Evolutionary conservation across 495 filamentous ascomycete genomes (phyloP), one percentile per base, ranked within the genome.

Genomic region (Penicillium fimorum): DNA sequence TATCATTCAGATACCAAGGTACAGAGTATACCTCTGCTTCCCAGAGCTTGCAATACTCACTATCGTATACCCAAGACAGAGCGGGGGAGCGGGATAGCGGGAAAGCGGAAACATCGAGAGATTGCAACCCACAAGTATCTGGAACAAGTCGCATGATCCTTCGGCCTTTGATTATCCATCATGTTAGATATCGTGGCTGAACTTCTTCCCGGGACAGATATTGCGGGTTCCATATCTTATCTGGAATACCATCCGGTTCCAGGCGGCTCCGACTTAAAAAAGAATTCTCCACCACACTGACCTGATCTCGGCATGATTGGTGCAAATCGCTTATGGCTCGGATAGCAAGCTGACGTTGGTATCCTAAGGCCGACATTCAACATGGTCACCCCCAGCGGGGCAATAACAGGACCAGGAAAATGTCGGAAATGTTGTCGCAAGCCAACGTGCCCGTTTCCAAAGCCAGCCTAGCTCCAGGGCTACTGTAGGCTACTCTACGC

Each of bases 381-480:
- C 27, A 52, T 40, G 7, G 4, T 45, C 52, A 40, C 18, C 52
- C 42, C 17, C 52, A 38, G 42, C 24, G 42, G 52, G 52, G 52
- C 22, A 35, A 37, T 38, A 13, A 33, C 32, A 53, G 5, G 30
- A 4, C 12, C 27, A 50, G 41, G n/a, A 45, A 53, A 24, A 35
- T 17, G 7, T n/a, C 42, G 52, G 30, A 17, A 42, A 45, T 13
- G 20, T 42, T 22, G 35, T 40, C 48, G 15, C 32, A 50, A 50
- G 41, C 24, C 13, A 38, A 29, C 18, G 51, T 33, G 41, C 41
- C 47, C 3, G 24, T 27, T 41, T 35, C 33, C 33, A n/a, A 29
- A 30, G 45, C 45, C 18, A 47, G 25, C 24, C 10, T 33, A 47
- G n/a, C 6, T 27, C 25, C 4, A 27, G 25, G 25, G 25, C 45